phyloP scores from a whole-genome alignment of 345 rosid genomes.

The Boechera retrofracta region DNA sequence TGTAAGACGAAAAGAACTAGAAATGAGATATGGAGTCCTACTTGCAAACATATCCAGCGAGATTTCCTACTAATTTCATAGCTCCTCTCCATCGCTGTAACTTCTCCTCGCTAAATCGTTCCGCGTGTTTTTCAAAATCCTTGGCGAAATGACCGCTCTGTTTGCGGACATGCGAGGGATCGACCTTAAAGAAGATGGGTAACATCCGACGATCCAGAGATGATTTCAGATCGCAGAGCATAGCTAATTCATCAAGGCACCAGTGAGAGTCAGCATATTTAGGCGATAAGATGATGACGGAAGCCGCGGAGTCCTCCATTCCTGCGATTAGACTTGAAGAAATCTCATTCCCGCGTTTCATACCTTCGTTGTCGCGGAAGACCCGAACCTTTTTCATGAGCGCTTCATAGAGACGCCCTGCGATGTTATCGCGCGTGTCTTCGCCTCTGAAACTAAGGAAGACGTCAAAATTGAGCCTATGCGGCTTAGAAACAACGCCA shows the following conservation, averaged over 20 bases:
- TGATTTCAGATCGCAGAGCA: conserved; percentile 41
- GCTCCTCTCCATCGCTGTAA: conserved; percentile 53
- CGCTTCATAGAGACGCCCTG: conserved; percentile 39
- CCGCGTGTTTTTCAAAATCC: conserved; percentile 41
- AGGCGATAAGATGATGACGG: conserved; percentile 50
- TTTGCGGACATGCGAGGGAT: conserved; percentile 57
- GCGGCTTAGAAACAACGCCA: conserved; percentile 26
- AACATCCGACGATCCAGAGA: conserved; percentile 43
- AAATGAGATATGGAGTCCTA: background rate
- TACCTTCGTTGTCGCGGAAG: conserved; percentile 52
- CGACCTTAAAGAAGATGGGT: conserved; percentile 56
- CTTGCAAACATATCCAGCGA: conserved; percentile 45
- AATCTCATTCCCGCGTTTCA: conserved; percentile 56
- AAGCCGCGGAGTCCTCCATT: conserved; percentile 61
- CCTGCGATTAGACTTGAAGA: conserved; percentile 44
- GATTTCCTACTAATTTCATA: conserved; percentile 49
- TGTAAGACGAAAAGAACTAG: background rate
- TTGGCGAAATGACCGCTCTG: conserved; percentile 46
- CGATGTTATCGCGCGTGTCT: conserved; percentile 55
- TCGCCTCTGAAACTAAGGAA: conserved; percentile 66
- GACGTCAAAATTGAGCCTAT: conserved; percentile 57
- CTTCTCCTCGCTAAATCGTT: conserved; percentile 37
- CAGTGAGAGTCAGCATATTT: conserved; percentile 53
- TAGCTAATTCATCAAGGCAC: conserved; percentile 60
- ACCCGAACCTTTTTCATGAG: conserved; percentile 41